These are phyloP conservation scores for Fusarium graminum DNA, from an alignment of 2,329 filamentous ascomycete genomes.

Conservation along the genomic window DNA sequence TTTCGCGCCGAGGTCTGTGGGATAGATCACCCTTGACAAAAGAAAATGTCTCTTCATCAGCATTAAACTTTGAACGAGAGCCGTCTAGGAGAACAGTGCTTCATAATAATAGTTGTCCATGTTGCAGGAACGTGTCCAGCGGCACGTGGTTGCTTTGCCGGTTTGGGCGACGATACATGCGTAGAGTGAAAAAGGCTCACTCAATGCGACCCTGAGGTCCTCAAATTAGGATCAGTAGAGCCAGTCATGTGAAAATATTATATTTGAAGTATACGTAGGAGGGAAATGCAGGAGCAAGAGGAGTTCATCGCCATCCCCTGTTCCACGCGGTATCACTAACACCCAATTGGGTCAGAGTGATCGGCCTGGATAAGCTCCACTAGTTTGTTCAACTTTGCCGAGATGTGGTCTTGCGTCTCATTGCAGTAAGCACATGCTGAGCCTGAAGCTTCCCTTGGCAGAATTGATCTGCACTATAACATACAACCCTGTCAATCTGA, in stretches of 20 bases:
- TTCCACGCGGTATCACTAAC: neutral
- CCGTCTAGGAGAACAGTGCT: neutral
- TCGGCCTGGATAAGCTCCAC: neutral
- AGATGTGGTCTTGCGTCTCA: neutral
- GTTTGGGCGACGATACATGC: neutral
- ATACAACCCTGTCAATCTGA: constrained; percentile 2
- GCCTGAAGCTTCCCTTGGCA: constrained; percentile 6
- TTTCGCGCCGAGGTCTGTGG: constrained; percentile 6
- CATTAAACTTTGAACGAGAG: neutral
- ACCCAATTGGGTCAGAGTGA: neutral
- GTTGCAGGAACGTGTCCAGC: constrained; percentile 1
- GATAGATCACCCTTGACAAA: constrained; percentile 3
- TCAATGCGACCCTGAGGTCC: too few species aligned
- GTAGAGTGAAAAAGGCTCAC: too few species aligned
- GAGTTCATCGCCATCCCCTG: neutral
- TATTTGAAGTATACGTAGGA: neutral
- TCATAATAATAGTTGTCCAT: constrained; percentile 3
- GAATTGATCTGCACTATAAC: constrained; percentile 1
- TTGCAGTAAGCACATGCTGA: constrained; percentile 9
- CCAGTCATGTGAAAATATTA: too few species aligned
- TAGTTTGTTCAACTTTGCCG: neutral
- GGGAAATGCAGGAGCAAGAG: neutral
- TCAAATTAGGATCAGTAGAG: too few species aligned
- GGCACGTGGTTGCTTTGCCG: neutral
- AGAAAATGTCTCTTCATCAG: constrained; percentile 21